Evolutionary conservation across 805 yeast genomes (phyloP).

Genomic region (Millerozyma miso): DNA sequence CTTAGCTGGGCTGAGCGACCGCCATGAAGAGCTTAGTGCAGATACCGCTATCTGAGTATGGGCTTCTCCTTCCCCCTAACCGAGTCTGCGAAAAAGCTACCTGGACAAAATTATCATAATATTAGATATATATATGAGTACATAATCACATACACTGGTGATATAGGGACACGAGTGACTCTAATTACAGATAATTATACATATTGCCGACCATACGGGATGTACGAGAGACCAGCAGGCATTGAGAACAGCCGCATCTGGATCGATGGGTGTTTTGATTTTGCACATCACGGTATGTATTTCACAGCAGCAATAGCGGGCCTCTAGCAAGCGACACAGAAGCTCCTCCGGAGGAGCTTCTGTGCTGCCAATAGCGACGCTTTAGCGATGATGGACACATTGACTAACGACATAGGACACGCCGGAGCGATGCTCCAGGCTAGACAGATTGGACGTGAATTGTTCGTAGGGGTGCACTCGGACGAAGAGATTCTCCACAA

Average conservation of each 20-base stretch:
- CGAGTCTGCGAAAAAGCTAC: no score
- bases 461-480: constrained; percentile 85
- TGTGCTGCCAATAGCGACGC: background rate
- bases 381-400: background rate
- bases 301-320: background rate
- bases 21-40: no score
- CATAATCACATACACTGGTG: background rate
- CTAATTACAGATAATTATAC: background rate
- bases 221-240: constrained; percentile 40
- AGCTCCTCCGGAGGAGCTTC: background rate
- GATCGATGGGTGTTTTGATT: constrained; percentile 98
- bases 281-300: constrained; percentile 83
- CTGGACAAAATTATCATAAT: no score
- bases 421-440: constrained; percentile 97
- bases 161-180: background rate
- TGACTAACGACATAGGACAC: constrained; percentile 42
- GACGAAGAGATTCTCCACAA: constrained; percentile 80
- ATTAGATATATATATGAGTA: background rate
- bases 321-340: background rate
- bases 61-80: no score
- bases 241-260: constrained; percentile 59
- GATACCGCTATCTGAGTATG: no score
- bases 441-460: constrained; percentile 68
- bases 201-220: constrained; percentile 6
- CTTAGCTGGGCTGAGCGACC: background rate